phyloP scores from a whole-genome alignment of 768 basidiomycete genomes.

The Neoboletus subvelutipes region DNA sequence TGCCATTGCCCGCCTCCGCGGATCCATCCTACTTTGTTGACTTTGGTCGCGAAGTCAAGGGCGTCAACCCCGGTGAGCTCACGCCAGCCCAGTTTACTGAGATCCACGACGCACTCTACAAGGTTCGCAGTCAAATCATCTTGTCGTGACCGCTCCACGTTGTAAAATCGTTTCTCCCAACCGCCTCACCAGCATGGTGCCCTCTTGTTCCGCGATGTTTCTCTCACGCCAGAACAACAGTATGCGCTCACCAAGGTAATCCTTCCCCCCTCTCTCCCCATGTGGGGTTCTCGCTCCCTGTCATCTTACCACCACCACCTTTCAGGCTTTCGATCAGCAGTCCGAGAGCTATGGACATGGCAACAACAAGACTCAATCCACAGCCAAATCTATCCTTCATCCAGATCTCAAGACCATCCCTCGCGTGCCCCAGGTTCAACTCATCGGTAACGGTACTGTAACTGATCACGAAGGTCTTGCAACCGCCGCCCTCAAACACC shows the following conservation, averaged over 20 bases:
- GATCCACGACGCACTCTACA: constrained; percentile 72
- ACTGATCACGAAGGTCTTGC: constrained; percentile 80
- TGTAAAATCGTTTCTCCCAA: not conserved
- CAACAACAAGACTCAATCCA: constrained; percentile 78
- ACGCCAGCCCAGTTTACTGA: constrained; percentile 61
- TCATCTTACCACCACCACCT: constrained; percentile 10
- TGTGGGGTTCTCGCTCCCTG: not conserved
- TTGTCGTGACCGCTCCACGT: not conserved
- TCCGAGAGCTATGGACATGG: constrained; percentile 76
- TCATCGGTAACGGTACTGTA: constrained; percentile 86
- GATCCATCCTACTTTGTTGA: constrained; percentile 63
- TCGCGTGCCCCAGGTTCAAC: constrained; percentile 83
- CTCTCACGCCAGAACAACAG: constrained; percentile 78
- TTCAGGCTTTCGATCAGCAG: constrained; percentile 72
- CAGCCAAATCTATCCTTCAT: constrained; percentile 79
- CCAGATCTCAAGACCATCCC: constrained; percentile 92
- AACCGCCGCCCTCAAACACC: constrained; percentile 79
- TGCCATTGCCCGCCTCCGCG: constrained; percentile 72
- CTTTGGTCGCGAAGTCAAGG: constrained; percentile 78
- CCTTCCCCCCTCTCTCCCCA: not conserved
- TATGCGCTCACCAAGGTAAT: constrained; percentile 79
- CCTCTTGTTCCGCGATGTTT: constrained; percentile 70
- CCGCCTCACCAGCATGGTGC: constrained; percentile 56
- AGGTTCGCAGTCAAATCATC: constrained; percentile 41
- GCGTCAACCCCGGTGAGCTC: constrained; percentile 64